These are phyloP conservation scores for Skeletonema marinoi DNA, from an alignment of 108 stramenopile genomes.

Conservation along the genomic window DNA sequence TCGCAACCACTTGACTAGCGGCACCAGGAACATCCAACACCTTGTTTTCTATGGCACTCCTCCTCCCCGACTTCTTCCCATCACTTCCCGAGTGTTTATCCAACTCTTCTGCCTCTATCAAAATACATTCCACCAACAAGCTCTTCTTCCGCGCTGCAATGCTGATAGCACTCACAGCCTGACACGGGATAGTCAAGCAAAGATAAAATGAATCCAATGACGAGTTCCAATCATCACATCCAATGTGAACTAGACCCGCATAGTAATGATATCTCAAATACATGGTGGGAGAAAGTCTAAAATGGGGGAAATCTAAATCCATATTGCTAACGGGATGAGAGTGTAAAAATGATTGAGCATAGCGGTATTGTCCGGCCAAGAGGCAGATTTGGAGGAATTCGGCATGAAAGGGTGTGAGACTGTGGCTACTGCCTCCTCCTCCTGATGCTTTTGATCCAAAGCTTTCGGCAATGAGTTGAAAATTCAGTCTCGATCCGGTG, in stretches of 20 bases:
- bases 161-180: slow-evolving; percentile 35
- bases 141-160: slow-evolving; percentile 79
- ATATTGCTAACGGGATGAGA: slow-evolving; percentile 15
- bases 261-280: slow-evolving; percentile 69
- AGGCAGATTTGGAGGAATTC: slow-evolving; percentile 64
- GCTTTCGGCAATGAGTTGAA: slow-evolving; percentile 42
- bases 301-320: neutral
- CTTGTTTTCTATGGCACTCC: slow-evolving; percentile 14
- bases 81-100: slow-evolving; percentile 14
- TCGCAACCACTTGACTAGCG: slow-evolving; percentile 22
- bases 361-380: slow-evolving; percentile 60
- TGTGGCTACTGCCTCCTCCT: neutral
- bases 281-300: slow-evolving; percentile 3
- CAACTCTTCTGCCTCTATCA: slow-evolving; percentile 32
- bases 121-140: slow-evolving; percentile 59
- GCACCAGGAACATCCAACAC: slow-evolving; percentile 33
- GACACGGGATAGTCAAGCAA: slow-evolving; percentile 61
- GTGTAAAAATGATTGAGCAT: slow-evolving; percentile 37
- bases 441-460: neutral
- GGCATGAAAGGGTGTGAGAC: slow-evolving; percentile 39
- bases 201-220: slow-evolving; percentile 73
- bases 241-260: slow-evolving; percentile 66
- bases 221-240: slow-evolving; percentile 51
- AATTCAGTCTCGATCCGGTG: neutral
- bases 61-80: neutral